These are phyloP conservation scores for Silene coronaria DNA, from an alignment of 179 eudicot genomes.

Conservation along the genomic window DNA sequence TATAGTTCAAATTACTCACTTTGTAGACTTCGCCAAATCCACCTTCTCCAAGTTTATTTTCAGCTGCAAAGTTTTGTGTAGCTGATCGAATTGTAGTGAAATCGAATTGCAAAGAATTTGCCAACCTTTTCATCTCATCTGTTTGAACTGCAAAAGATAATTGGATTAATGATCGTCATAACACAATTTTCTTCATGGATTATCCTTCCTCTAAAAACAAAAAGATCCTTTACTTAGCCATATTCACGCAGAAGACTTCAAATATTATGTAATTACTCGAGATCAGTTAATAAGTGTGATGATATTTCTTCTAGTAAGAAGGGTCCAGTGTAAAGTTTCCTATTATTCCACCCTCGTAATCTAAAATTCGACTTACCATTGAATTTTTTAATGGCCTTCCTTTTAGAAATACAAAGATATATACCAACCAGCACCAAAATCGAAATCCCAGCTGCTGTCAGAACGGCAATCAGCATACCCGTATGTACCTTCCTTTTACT, in stretches of 20 bases:
- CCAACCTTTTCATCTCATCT: constrained; percentile 8
- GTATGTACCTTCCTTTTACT: not conserved
- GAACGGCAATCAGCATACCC: not conserved
- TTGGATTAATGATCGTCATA: not conserved
- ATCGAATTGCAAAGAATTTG: constrained; percentile 23
- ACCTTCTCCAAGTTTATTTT: constrained; percentile 21
- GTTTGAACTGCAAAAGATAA: constrained; percentile 6
- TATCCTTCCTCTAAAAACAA: not conserved
- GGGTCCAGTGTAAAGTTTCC: no score
- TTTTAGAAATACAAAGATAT: not conserved
- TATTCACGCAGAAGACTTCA: not conserved
- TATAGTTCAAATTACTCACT: not conserved
- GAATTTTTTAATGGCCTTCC: not conserved
- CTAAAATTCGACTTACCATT: not conserved
- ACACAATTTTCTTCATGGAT: not conserved
- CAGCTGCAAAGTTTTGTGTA: constrained; percentile 20
- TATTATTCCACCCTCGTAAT: not conserved
- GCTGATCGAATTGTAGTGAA: constrained; percentile 17
- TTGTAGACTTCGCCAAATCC: constrained; percentile 23
- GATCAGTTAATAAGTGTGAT: not conserved
- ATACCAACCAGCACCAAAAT: constrained; percentile 1
- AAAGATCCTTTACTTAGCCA: not conserved
- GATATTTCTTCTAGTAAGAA: no score
- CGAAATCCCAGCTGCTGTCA: not conserved
- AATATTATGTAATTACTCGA: not conserved